Evolutionary conservation across 202 grass and related monocot species (phyloP), one percentile per base, ranked within the genome.

Genomic region (Zoysia matrella): DNA sequence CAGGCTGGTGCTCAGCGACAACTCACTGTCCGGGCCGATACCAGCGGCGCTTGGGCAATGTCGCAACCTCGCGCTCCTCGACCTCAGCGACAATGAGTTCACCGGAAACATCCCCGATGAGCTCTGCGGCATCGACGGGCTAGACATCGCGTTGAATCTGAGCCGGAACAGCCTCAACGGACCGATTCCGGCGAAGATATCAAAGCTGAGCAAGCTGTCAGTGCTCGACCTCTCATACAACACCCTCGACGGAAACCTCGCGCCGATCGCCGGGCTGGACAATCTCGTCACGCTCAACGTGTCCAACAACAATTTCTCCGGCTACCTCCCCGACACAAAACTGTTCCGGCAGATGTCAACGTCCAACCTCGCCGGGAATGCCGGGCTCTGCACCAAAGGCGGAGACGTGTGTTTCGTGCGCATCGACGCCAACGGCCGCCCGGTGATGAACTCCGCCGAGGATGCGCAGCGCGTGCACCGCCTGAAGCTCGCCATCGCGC

Each of bases 381-480:
- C 84, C 0, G 95, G 92, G 49, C 91, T 98, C 10, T 98, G 95
- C 76, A 98, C 92, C 4, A 87, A 46, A 41, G 95, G 92, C 13
- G 92, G 95, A 0, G 95, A 98, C 74, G 95, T 98, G 1, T 98
- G 95, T 82, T 98, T 98, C 57, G 90, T 93, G 12, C 72, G 79
- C 47, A 2, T 93, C 60, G 92, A 90, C 44, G 78, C 73, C 71
- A 41, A 81, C 30, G 30, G 30, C 30, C 30, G 30, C 30, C 30
- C 30, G 30, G 30, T 36, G 30, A 36, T 36, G 30, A 36, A 36
- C 30, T 36, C 30, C 30, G 30, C 30, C 30, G 30, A 36, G 30
- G 30, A 36, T 36, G 30, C 30, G 30, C 30, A 36, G 30, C 30
- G 30, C 30, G 30, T 36, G 30, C 30, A 36, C 30, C 30, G 30